phyloP scores from a whole-genome alignment of 2,329 filamentous ascomycete genomes.

The Harringtonia lauricola region DNA sequence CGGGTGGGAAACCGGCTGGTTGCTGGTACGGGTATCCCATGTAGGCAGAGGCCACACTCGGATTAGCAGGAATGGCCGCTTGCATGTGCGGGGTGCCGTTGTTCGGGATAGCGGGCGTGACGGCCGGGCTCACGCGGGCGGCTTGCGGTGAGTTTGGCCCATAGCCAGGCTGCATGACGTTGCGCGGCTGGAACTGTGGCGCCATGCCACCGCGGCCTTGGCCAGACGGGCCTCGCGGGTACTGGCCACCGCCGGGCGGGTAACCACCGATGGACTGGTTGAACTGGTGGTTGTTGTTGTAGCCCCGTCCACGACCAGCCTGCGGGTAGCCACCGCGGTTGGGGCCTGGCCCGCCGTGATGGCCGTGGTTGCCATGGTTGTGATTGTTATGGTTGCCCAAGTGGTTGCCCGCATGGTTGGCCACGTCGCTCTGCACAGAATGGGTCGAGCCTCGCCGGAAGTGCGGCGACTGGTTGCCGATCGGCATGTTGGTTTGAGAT shows the following conservation, averaged over 20 bases:
- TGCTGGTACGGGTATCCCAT: slow-evolving; percentile 4
- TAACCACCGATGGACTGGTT: slow-evolving; percentile 33
- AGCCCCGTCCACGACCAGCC: slow-evolving; percentile 37
- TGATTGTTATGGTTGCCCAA: slow-evolving; percentile 62
- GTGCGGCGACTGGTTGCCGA: slow-evolving; percentile 45
- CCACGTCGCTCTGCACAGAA: slow-evolving; percentile 65
- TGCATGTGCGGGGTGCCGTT: slow-evolving; percentile 59
- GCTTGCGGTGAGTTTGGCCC: slow-evolving; percentile 55
- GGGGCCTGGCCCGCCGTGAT: slow-evolving; percentile 44
- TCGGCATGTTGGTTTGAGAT: slow-evolving; percentile 46
- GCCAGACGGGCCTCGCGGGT: slow-evolving; percentile 27
- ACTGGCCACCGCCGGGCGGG: slow-evolving; percentile 24
- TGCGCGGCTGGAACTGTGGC: slow-evolving; percentile 33
- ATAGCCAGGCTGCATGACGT: slow-evolving; percentile 23
- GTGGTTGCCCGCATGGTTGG: slow-evolving; percentile 46
- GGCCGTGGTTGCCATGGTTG: slow-evolving; percentile 52
- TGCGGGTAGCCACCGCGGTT: slow-evolving; percentile 44
- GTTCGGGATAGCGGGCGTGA: slow-evolving; percentile 47
- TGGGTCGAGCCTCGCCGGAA: slow-evolving; percentile 79
- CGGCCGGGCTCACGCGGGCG: slow-evolving; percentile 51
- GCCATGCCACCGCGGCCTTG: slow-evolving; percentile 40
- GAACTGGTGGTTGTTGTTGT: slow-evolving; percentile 32
- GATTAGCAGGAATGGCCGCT: slow-evolving; percentile 51
- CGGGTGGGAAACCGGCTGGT: slow-evolving; percentile 9
- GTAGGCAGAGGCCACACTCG: slow-evolving; percentile 29